Base-by-base conservation (phyloP, 495 filamentous ascomycete genomes). In the Penicillium pancosmium region DNA sequence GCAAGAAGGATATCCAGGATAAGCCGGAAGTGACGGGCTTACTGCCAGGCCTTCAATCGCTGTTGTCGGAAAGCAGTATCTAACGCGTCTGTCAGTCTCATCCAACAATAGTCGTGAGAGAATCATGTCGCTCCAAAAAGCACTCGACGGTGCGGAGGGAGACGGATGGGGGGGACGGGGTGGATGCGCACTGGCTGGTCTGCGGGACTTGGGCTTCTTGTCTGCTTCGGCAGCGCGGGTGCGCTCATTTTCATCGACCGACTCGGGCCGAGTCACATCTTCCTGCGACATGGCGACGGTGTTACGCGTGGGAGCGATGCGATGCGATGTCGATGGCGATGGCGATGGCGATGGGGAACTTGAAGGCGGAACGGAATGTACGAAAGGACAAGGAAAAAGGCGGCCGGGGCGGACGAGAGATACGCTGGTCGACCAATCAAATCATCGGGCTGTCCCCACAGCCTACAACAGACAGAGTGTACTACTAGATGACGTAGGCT, bases 31-130 rank as follows among this genome's bases (percentile, higher is more conserved):
- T 4, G 53, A 49, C 27, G 54, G 55, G 77, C 88, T 78, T 77
- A 92, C 87, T 97, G 92, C 92, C 92, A 97, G 73, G 92, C 92
- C 75, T 96, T 95, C 66, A 97, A 68, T 67, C 92, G 84, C 66
- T 97, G 92, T 69, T 96, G 92, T 57, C 92, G 84, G 68, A 96
- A 97, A 23, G 92, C 92, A 52, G 91, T 97, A 79, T 96, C 90
- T 93, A 64, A 34, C 18, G 50, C 12, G 57, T 55, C 36, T 16
- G 23, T 56, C 23, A 50, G 48, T 49, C 35, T 46, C 56, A 52
- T 27, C 31, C 16, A 5, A 40, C n/a, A 21, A 21, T 21, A 43
- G 21, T 13, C 12, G 21, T 25, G 38, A 5, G 16, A 16, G 16
- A 44, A 19, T 44, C 16, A 44, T 44, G 8, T 31, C 27, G 27